Conservation (phyloP, 2,329 filamentous ascomycete species). For the Periconia macrospinosa region DNA sequence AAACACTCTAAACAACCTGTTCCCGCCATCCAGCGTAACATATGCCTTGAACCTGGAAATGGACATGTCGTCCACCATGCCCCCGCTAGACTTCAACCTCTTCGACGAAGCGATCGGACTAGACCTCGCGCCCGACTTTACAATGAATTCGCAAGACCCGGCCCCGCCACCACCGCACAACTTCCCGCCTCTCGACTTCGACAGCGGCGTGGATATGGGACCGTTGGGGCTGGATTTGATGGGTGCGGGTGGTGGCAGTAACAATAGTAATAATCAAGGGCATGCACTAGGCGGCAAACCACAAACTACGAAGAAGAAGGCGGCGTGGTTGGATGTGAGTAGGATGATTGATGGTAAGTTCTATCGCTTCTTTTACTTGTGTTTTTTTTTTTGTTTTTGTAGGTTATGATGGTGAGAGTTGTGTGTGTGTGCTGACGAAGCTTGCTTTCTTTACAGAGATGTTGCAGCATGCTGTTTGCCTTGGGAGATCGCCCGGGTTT, state of each 20-base stretch:
- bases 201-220: conserved; percentile 14
- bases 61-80: conserved; percentile 1
- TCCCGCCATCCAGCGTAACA: conserved; percentile 24
- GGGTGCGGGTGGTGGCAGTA: conserved; percentile 9
- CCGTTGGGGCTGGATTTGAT: conserved; percentile 24
- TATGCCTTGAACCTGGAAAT: conserved; percentile 22
- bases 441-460: conserved; percentile 30
- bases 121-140: conserved; percentile 34
- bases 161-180: not conserved
- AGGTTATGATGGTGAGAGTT: not conserved
- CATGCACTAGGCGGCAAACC: conserved; percentile 19
- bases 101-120: conserved; percentile 35
- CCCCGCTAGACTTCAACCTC: conserved; percentile 14
- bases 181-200: conserved; percentile 7
- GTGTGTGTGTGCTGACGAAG: conserved; percentile 23
- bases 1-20: not conserved
- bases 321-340: conserved; percentile 47
- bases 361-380: too few species aligned
- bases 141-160: not conserved
- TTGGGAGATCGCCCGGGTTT: conserved; percentile 50
- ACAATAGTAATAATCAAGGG: too few species aligned
- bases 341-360: conserved; percentile 49
- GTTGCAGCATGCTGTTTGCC: conserved; percentile 43
- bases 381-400: too few species aligned
- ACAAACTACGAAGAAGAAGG: conserved; percentile 28